A percentile compares a stretch with the other conserved stretches of the same genome.
These are phyloP conservation scores for Podospora bellae-mahoneyi DNA, from an alignment of 495 filamentous ascomycete genomes.

Conservation along the genomic window DNA sequence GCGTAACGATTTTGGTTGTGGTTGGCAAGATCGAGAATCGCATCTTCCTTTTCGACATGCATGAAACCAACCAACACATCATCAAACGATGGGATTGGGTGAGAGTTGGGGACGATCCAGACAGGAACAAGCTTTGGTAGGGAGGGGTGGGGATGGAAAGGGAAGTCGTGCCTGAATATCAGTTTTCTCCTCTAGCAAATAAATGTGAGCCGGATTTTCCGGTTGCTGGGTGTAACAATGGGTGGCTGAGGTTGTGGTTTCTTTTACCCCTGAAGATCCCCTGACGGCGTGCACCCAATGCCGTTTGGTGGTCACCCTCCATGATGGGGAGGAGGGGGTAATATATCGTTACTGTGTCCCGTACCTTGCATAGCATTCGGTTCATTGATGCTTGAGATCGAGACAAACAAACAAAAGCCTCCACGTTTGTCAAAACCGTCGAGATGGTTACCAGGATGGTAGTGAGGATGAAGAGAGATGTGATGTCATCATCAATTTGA, in stretches of 20 bases:
- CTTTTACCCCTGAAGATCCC: neutral
- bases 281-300: too few relatives aligned
- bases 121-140: neutral
- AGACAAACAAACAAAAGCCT: too few relatives aligned
- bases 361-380: too few relatives aligned
- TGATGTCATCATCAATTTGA: neutral
- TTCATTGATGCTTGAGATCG: too few relatives aligned
- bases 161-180: neutral
- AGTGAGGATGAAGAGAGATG: too few relatives aligned
- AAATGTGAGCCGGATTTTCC: neutral
- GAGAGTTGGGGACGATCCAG: neutral
- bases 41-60: neutral
- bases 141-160: neutral
- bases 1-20: too few relatives aligned
- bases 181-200: neutral
- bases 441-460: too few relatives aligned
- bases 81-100: neutral
- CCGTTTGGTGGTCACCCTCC: too few relatives aligned
- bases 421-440: too few relatives aligned
- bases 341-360: neutral
- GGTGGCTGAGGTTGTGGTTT: neutral
- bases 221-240: neutral
- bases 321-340: neutral
- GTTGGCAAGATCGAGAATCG: too few relatives aligned
- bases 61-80: neutral